Conservation (phyloP, 805 yeast genomes). For the Teunomyces barrocoloradensis region DNA sequence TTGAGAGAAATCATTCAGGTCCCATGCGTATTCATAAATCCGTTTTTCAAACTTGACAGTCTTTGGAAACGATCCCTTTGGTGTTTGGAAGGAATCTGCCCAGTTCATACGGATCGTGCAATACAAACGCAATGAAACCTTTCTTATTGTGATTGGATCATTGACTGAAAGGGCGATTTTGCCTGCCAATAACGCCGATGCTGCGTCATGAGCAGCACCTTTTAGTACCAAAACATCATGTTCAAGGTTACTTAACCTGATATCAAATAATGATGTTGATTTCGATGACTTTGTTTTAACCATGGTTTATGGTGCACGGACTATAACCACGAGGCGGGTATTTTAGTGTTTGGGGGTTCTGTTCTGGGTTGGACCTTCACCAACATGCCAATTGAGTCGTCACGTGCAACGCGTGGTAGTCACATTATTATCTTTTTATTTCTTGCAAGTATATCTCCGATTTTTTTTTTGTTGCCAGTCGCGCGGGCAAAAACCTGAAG, state of each 20-base stretch:
- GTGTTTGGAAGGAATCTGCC: constrained; percentile 50
- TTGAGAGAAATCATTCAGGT: constrained; percentile 54
- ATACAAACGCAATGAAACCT: constrained; percentile 59
- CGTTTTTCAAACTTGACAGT: constrained; percentile 56
- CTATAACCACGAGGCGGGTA: background rate
- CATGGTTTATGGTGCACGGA: background rate
- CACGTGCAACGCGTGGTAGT: background rate
- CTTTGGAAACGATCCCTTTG: constrained; percentile 45
- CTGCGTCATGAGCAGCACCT: constrained; percentile 76
- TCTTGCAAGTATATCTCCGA: too few relatives aligned
- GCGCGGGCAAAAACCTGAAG: too few relatives aligned
- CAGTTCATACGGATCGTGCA: constrained; percentile 68
- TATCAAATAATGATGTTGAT: constrained; percentile 39
- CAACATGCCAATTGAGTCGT: background rate
- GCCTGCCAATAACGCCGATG: constrained; percentile 74
- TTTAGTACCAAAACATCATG: constrained; percentile 78
- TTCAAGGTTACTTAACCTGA: constrained; percentile 63
- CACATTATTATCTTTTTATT: too few relatives aligned
- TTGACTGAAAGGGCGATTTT: constrained; percentile 69
- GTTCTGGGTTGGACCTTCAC: constrained; percentile 2
- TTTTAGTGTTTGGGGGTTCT: background rate
- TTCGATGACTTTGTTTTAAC: constrained; percentile 12
- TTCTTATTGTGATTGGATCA: constrained; percentile 72
- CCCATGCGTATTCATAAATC: constrained; percentile 79
- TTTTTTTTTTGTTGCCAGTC: too few relatives aligned